Percentiles rank a stretch among this genome's conserved stretches.
Evolutionary conservation across 345 rosid genomes (phyloP).

Genomic region (Heritiera fomes): DNA sequence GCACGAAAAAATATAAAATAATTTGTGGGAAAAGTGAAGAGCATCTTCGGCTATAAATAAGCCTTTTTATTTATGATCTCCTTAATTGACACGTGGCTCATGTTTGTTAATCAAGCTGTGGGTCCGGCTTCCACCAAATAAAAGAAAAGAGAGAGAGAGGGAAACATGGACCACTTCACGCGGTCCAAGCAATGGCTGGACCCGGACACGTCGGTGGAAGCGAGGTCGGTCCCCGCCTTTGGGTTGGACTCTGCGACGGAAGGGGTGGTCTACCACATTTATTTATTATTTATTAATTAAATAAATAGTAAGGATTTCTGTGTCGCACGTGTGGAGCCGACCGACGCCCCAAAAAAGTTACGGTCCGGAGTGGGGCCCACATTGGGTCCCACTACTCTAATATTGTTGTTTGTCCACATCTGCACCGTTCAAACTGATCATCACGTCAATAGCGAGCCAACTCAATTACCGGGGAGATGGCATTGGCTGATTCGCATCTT

Average conservation of each 20-base stretch:
- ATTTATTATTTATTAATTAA: too few relatives aligned
- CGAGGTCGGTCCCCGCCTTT: background rate
- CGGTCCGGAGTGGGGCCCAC: background rate
- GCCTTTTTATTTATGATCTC: too few relatives aligned
- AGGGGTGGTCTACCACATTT: too few relatives aligned
- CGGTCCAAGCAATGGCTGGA: background rate
- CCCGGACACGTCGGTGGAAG: background rate
- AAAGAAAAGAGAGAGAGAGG: background rate
- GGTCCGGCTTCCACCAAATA: background rate
- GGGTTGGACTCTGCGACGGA: background rate
- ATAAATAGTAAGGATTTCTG: background rate
- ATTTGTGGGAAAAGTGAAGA: too few relatives aligned
- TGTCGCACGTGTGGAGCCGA: constrained; percentile 1
- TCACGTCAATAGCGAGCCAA: background rate
- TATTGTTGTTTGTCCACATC: background rate
- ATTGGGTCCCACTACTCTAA: background rate
- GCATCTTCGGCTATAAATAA: too few relatives aligned
- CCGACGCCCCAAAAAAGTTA: background rate
- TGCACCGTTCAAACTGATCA: constrained; percentile 4
- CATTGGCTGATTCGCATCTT: background rate
- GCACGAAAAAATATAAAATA: too few relatives aligned
- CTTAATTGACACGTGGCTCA: too few relatives aligned
- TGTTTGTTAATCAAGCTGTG: background rate
- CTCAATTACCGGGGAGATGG: background rate
- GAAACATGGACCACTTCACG: background rate